Evolutionary conservation across 805 yeast species (phyloP).

Genomic region (Lachancea mirantina): DNA sequence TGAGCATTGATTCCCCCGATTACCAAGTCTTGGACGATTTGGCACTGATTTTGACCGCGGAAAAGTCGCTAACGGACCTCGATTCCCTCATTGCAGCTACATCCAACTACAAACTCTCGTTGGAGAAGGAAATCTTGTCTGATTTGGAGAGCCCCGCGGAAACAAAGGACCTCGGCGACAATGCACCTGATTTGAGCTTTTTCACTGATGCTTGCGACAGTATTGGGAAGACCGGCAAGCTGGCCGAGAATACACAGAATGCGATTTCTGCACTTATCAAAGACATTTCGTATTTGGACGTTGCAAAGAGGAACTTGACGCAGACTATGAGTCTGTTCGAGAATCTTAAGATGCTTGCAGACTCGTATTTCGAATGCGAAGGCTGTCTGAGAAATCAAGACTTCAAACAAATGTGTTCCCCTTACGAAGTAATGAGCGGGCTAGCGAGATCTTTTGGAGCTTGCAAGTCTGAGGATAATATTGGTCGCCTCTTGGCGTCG

Average conservation of each 20-base stretch:
- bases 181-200: too few relatives aligned
- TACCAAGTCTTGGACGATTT: slow-evolving; percentile 54
- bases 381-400: slow-evolving; percentile 10
- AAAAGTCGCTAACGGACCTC: slow-evolving; percentile 44
- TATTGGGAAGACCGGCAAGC: too few relatives aligned
- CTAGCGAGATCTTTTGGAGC: slow-evolving; percentile 39
- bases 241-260: slow-evolving; percentile 48
- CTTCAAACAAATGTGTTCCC: slow-evolving; percentile 23
- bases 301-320: slow-evolving; percentile 76
- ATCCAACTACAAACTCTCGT: slow-evolving; percentile 40
- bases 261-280: slow-evolving; percentile 65
- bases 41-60: slow-evolving; percentile 41
- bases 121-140: slow-evolving; percentile 40
- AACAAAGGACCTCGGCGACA: slow-evolving; percentile 1
- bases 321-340: slow-evolving; percentile 80
- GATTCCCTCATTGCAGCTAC: slow-evolving; percentile 46
- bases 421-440: slow-evolving; percentile 29
- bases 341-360: slow-evolving; percentile 77
- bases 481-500: slow-evolving; percentile 25
- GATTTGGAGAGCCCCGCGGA: slow-evolving; percentile 15
- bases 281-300: slow-evolving; percentile 71
- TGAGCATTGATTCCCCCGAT: slow-evolving; percentile 30
- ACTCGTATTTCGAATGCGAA: slow-evolving; percentile 27
- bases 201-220: too few relatives aligned
- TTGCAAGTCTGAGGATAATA: slow-evolving; percentile 74